phyloP scores from a whole-genome alignment of 202 grass and related monocot species.

The Hordeum pubiflorum region DNA sequence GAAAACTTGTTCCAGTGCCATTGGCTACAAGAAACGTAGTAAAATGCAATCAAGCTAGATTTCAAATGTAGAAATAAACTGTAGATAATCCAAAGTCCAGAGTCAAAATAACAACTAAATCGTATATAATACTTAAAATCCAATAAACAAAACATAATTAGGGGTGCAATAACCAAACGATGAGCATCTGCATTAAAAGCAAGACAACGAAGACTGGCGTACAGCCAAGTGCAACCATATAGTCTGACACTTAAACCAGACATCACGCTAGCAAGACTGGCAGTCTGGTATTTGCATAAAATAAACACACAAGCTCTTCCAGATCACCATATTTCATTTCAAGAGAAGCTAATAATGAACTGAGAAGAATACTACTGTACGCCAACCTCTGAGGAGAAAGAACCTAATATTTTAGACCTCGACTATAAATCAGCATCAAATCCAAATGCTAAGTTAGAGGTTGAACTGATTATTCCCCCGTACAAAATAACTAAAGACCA shows the following conservation, averaged over 20 bases:
- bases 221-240: not conserved
- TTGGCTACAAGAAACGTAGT: conserved; percentile 62
- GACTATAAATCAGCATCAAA: not conserved
- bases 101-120: not conserved
- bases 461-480: not conserved
- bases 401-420: not conserved
- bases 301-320: not conserved
- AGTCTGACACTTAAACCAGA: not conserved
- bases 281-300: not conserved
- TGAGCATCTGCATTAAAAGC: not conserved
- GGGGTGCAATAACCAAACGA: not conserved
- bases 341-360: not conserved
- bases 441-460: not conserved
- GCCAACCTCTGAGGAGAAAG: not conserved
- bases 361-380: not conserved
- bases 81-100: not conserved
- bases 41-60: conserved; percentile 23
- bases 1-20: conserved; percentile 84
- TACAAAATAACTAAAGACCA: not conserved
- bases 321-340: conserved; percentile 1
- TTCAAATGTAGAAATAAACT: conserved; percentile 16
- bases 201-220: not conserved
- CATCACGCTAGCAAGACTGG: not conserved
- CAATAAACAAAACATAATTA: not conserved
- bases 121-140: not conserved